Percentiles rank a stretch among this genome's conserved stretches.
Evolutionary conservation across 495 filamentous ascomycete genomes (phyloP).

Genomic region (Physcia stellaris): DNA sequence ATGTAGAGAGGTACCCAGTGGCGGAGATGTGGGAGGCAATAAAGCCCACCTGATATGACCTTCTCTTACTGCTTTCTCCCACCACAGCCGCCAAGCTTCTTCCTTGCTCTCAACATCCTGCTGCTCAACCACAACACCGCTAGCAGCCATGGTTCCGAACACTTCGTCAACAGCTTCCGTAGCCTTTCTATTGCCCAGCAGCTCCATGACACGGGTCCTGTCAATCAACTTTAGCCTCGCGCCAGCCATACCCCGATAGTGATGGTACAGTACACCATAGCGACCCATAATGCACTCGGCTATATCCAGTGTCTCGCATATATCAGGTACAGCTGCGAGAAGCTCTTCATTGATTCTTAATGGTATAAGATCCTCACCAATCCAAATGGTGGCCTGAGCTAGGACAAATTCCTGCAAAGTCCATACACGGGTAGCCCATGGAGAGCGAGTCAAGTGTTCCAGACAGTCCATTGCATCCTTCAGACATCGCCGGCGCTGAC

Average conservation of each 20-base stretch:
- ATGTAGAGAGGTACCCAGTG: no score
- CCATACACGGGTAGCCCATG: no score
- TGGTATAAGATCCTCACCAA: no score
- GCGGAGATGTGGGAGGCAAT: no score
- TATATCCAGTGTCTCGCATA: not conserved
- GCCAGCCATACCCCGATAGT: not conserved
- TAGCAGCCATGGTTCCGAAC: slow-evolving; percentile 3
- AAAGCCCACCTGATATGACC: no score
- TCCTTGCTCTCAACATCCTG: not conserved
- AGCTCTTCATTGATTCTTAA: no score
- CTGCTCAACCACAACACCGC: slow-evolving; percentile 1
- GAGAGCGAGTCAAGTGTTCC: no score
- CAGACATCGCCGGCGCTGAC: not conserved
- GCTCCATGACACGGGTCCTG: slow-evolving; percentile 3
- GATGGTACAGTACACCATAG: no score
- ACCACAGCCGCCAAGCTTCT: slow-evolving; percentile 1
- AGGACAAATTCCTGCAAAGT: no score
- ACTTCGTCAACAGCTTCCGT: not conserved
- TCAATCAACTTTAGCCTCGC: not conserved
- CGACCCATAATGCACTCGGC: not conserved
- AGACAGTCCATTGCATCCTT: not conserved
- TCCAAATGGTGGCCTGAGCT: no score
- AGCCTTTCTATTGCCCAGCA: not conserved
- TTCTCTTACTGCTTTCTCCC: no score
- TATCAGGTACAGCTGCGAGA: no score